Conservation (phyloP, 176 grass and related monocot species). For the Thalia dealbata region DNA sequence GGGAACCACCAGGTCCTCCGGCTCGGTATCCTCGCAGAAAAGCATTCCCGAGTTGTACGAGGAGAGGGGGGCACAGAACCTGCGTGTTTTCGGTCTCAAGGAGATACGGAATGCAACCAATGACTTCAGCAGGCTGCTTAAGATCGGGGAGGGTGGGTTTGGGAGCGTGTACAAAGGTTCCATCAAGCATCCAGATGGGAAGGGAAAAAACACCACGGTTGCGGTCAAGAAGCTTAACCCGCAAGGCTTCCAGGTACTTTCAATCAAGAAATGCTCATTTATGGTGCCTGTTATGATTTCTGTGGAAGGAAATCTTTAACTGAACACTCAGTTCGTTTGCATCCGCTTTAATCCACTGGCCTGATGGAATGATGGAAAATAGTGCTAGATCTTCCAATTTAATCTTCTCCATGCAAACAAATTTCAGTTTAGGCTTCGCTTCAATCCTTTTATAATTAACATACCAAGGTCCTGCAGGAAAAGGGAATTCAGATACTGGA, state of each 20-base stretch:
- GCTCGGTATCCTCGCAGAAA: slow-evolving; percentile 40
- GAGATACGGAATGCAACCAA: slow-evolving; percentile 52
- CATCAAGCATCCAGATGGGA: slow-evolving; percentile 34
- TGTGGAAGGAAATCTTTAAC: too few species aligned
- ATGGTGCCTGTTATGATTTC: too few species aligned
- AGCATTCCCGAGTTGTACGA: slow-evolving; percentile 70
- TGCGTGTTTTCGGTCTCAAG: slow-evolving; percentile 44
- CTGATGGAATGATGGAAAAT: too few species aligned
- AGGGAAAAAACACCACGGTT: slow-evolving; percentile 32
- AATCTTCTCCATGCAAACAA: too few species aligned
- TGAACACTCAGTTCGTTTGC: too few species aligned
- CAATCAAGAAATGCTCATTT: neutral
- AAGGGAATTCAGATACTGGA: too few species aligned
- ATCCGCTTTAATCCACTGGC: too few species aligned
- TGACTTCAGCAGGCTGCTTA: slow-evolving; percentile 60
- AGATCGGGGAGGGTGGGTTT: slow-evolving; percentile 70
- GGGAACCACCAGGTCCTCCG: slow-evolving; percentile 30
- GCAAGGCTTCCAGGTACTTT: slow-evolving; percentile 48
- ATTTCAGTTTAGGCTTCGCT: neutral
- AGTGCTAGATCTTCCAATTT: too few species aligned
- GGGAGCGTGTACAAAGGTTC: slow-evolving; percentile 69
- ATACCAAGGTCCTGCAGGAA: too few species aligned
- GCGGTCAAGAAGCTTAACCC: slow-evolving; percentile 58
- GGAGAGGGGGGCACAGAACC: slow-evolving; percentile 31
- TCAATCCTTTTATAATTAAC: neutral